These are phyloP conservation scores for Serpula lacrymans DNA, from an alignment of 768 basidiomycete genomes.

Conservation along the genomic window DNA sequence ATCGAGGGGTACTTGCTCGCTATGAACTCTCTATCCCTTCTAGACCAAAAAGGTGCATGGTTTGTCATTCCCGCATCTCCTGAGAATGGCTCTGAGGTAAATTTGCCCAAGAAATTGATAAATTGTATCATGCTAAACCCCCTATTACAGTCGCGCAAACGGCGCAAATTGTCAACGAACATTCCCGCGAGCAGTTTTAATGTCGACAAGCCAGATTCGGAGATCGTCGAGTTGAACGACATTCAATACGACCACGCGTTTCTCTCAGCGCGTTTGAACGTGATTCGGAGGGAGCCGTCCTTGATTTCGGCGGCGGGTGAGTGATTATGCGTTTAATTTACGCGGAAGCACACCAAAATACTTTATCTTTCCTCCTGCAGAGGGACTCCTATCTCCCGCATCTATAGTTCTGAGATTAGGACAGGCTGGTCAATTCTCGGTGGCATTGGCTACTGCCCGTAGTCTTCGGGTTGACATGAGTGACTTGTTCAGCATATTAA, in stretches of 20 bases:
- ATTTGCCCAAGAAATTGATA: too few relatives aligned
- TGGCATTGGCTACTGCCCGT: slow-evolving; percentile 74
- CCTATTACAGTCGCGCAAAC: slow-evolving; percentile 56
- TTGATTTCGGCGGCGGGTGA: slow-evolving; percentile 64
- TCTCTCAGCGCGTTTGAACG: slow-evolving; percentile 72
- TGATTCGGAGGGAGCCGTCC: slow-evolving; percentile 64
- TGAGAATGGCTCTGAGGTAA: slow-evolving; percentile 44
- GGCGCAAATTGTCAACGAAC: slow-evolving; percentile 65
- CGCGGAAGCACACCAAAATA: slow-evolving; percentile 12
- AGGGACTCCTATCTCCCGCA: slow-evolving; percentile 50
- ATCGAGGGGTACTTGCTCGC: slow-evolving; percentile 81
- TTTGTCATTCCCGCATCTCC: slow-evolving; percentile 57
- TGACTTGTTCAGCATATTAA: slow-evolving; percentile 75
- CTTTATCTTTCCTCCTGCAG: slow-evolving; percentile 37
- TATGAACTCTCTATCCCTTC: slow-evolving; percentile 82
- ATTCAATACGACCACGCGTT: slow-evolving; percentile 76
- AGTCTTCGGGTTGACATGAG: slow-evolving; percentile 83
- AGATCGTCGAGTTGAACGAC: slow-evolving; percentile 77
- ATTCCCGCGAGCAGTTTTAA: slow-evolving; percentile 76
- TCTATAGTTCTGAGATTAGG: slow-evolving; percentile 76
- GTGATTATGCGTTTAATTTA: slow-evolving; percentile 19
- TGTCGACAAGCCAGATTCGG: slow-evolving; percentile 60
- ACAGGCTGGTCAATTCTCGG: slow-evolving; percentile 74
- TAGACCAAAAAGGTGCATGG: slow-evolving; percentile 83
- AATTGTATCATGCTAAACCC: slow-evolving; percentile 15